Conservation (phyloP, 2,329 filamentous ascomycete genomes). For the Fusarium nanum region DNA sequence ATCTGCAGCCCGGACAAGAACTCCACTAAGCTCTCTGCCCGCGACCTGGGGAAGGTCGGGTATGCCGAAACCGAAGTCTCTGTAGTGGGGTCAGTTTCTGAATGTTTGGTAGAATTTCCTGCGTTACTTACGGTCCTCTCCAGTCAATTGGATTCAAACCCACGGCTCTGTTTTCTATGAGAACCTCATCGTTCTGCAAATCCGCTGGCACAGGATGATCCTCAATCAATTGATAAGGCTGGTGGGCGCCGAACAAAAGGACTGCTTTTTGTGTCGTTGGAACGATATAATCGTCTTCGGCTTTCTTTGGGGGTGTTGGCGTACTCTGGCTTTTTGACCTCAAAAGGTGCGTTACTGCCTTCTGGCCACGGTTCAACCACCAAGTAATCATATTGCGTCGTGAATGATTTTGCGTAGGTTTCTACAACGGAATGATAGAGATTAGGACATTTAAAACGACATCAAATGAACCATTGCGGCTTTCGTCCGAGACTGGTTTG, state of each 20-base stretch:
- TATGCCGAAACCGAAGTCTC: constrained; percentile 77
- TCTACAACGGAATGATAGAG: fast-evolving
- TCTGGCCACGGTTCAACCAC: not conserved
- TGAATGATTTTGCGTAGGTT: not conserved
- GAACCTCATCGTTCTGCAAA: constrained; percentile 57
- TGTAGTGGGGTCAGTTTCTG: constrained; percentile 42
- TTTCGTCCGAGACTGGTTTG: not conserved
- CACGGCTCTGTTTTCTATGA: constrained; percentile 48
- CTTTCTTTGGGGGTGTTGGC: not conserved
- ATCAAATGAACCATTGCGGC: not conserved
- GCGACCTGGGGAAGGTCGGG: constrained; percentile 75
- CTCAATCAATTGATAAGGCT: constrained; percentile 59
- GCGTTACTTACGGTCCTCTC: constrained; percentile 73
- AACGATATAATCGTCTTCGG: not conserved
- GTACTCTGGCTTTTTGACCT: not conserved
- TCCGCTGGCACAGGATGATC: constrained; percentile 42
- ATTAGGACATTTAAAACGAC: not conserved
- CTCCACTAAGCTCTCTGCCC: constrained; percentile 74
- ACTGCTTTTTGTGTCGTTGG: not conserved
- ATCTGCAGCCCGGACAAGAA: constrained; percentile 40
- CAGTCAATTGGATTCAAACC: constrained; percentile 83
- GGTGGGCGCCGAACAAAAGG: constrained; percentile 35
- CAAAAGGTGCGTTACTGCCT: not conserved
- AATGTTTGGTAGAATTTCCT: not conserved
- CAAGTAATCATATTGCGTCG: not conserved